Evolutionary conservation across 2,329 filamentous ascomycete genomes (phyloP).

Genomic region (Ophiostoma quercus): DNA sequence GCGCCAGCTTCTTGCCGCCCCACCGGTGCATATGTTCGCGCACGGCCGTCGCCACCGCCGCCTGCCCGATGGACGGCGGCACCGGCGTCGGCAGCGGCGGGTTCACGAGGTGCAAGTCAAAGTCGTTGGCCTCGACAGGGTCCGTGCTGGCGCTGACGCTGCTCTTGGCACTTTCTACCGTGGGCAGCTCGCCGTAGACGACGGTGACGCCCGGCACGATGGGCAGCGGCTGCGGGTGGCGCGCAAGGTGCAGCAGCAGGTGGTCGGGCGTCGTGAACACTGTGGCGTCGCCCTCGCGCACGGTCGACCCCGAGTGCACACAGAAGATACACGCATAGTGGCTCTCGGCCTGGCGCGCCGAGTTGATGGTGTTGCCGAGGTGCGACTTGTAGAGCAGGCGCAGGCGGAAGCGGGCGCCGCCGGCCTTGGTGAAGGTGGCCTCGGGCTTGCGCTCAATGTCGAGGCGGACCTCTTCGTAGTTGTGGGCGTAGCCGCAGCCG

Average conservation of each 20-base stretch:
- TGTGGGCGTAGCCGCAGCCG: slow-evolving; percentile 32
- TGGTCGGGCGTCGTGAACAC: slow-evolving; percentile 38
- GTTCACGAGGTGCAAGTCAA: slow-evolving; percentile 38
- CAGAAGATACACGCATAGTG: slow-evolving; percentile 41
- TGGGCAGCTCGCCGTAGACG: slow-evolving; percentile 34
- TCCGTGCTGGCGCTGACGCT: slow-evolving; percentile 22
- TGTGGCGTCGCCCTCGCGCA: slow-evolving; percentile 40
- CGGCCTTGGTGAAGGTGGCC: slow-evolving; percentile 34
- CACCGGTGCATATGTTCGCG: slow-evolving; percentile 36
- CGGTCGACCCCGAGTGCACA: slow-evolving; percentile 33
- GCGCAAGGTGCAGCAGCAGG: slow-evolving; percentile 38
- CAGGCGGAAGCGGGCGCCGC: slow-evolving; percentile 37
- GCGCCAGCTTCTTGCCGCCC: slow-evolving; percentile 34
- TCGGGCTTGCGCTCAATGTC: slow-evolving; percentile 33
- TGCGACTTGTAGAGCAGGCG: slow-evolving; percentile 43
- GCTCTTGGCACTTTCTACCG: slow-evolving; percentile 21
- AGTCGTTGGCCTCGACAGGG: slow-evolving; percentile 30
- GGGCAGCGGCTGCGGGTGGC: slow-evolving; percentile 40
- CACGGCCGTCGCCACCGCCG: slow-evolving; percentile 36
- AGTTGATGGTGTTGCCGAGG: slow-evolving; percentile 31
- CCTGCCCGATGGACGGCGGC: slow-evolving; percentile 31
- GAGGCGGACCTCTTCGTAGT: slow-evolving; percentile 33
- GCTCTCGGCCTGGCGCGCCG: slow-evolving; percentile 32
- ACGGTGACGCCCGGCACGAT: slow-evolving; percentile 37
- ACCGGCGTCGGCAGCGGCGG: slow-evolving; percentile 32